phyloP scores from a whole-genome alignment of 306 rosid species.

The Castanea crenata region DNA sequence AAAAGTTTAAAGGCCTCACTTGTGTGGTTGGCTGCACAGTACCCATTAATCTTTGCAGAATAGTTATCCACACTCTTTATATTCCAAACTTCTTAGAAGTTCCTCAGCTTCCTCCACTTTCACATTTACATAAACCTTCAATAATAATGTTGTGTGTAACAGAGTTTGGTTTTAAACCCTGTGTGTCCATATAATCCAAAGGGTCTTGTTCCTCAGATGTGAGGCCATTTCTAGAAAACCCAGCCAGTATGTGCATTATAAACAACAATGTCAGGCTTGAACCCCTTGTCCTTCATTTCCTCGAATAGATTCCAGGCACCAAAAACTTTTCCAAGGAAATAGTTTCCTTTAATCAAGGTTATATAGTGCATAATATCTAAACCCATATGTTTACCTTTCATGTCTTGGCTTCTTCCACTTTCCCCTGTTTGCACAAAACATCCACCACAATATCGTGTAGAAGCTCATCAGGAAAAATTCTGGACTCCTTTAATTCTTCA shows the following conservation, averaged over 20 bases:
- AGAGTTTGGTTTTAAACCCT: constrained; percentile 52
- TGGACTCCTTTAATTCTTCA: constrained; percentile 36
- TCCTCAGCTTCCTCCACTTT: constrained; percentile 60
- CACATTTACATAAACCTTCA: constrained; percentile 62
- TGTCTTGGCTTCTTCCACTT: constrained; percentile 67
- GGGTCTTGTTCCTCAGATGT: constrained; percentile 32
- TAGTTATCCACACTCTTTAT: constrained; percentile 50
- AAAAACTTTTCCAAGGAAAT: constrained; percentile 34
- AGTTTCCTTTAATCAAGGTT: constrained; percentile 66
- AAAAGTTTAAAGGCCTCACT: constrained; percentile 48
- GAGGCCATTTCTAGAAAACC: constrained; percentile 53
- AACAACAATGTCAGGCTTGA: constrained; percentile 63
- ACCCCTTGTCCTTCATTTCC: constrained; percentile 53
- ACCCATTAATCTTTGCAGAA: constrained; percentile 68
- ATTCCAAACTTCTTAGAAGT: constrained; percentile 43
- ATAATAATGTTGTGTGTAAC: constrained; percentile 55
- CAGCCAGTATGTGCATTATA: constrained; percentile 64
- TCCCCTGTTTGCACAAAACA: constrained; percentile 68
- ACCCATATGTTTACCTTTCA: constrained; percentile 46
- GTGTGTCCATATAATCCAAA: constrained; percentile 52
- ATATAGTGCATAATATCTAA: constrained; percentile 76
- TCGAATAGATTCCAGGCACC: constrained; percentile 43
- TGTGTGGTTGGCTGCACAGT: constrained; percentile 49
- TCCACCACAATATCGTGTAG: constrained; percentile 54
- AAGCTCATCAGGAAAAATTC: constrained; percentile 59